These are phyloP conservation scores for Cadophora luteo-olivacea DNA, from an alignment of 2,329 filamentous ascomycete genomes.

Conservation along the genomic window DNA sequence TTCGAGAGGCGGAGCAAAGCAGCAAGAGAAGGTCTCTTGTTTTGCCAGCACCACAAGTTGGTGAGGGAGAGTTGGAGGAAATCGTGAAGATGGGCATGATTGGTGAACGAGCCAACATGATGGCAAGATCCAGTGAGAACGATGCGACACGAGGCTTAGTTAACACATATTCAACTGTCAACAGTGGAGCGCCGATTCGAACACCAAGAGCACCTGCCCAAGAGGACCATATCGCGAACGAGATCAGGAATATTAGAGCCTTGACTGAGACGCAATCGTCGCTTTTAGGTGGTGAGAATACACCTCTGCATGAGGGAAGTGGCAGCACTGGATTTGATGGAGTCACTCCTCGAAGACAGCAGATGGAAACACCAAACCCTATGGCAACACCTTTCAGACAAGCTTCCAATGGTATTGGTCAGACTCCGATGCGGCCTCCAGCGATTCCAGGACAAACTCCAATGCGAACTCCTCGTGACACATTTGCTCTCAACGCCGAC, in stretches of 20 bases:
- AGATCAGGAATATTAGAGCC: slow-evolving; percentile 91
- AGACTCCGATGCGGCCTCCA: slow-evolving; percentile 67
- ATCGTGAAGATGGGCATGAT: slow-evolving; percentile 99
- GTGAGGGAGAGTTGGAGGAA: slow-evolving; percentile 91
- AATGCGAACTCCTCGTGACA: slow-evolving; percentile 87
- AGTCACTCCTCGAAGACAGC: slow-evolving; percentile 79
- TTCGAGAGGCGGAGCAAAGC: slow-evolving; percentile 95
- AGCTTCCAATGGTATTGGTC: slow-evolving; percentile 65
- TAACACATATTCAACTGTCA: slow-evolving; percentile 83
- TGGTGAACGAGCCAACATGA: slow-evolving; percentile 80
- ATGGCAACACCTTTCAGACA: slow-evolving; percentile 86
- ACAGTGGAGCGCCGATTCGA: slow-evolving; percentile 84
- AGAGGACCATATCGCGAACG: slow-evolving; percentile 95
- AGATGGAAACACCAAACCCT: slow-evolving; percentile 91
- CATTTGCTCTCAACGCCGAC: slow-evolving; percentile 79
- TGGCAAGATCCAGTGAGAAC: slow-evolving; percentile 81
- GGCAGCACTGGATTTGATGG: slow-evolving; percentile 89
- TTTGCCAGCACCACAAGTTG: slow-evolving; percentile 88
- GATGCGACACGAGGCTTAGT: slow-evolving; percentile 85
- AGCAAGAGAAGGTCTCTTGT: slow-evolving; percentile 88
- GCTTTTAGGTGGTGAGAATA: slow-evolving; percentile 91
- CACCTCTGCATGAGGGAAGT: slow-evolving; percentile 80
- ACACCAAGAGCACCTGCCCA: slow-evolving; percentile 91
- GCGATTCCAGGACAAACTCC: slow-evolving; percentile 79
- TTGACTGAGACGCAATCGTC: slow-evolving; percentile 94